Percentiles rank a stretch among this genome's conserved stretches.
These are phyloP conservation scores for Penicillium antarcticum DNA, from an alignment of 495 filamentous ascomycete species.

Conservation along the genomic window DNA sequence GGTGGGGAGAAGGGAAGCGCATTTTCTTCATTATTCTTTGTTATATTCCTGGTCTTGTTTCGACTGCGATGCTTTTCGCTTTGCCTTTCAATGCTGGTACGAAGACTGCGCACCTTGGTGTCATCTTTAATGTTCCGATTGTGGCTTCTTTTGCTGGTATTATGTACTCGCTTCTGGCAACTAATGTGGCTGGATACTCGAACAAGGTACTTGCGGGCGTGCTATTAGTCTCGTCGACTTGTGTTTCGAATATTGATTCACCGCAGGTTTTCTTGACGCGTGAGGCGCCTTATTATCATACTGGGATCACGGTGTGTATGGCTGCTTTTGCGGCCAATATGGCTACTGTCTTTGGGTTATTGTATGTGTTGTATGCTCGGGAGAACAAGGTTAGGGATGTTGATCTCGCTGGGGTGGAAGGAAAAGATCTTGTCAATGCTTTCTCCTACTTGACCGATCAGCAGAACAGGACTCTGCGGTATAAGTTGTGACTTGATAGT, in stretches of 20 bases:
- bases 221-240: neutral
- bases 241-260: slow-evolving; percentile 7
- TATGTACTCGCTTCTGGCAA: too few species aligned
- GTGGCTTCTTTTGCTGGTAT: too few species aligned
- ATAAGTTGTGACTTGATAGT: slow-evolving; percentile 8
- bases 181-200: slow-evolving; percentile 13
- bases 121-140: too few species aligned
- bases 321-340: slow-evolving; percentile 5
- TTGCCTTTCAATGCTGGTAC: too few species aligned
- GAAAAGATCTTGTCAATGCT: slow-evolving; percentile 10
- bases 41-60: neutral
- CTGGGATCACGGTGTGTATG: slow-evolving; percentile 1
- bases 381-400: slow-evolving; percentile 1
- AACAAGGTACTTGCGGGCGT: slow-evolving; percentile 1
- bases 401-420: slow-evolving; percentile 1
- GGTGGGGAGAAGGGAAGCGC: slow-evolving; percentile 46
- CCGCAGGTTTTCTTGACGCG: slow-evolving; percentile 5
- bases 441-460: slow-evolving; percentile 10
- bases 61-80: neutral
- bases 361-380: slow-evolving; percentile 4
- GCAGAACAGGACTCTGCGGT: slow-evolving; percentile 7
- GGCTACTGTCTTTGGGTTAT: slow-evolving; percentile 1
- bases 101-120: too few species aligned
- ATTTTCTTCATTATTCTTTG: slow-evolving; percentile 27
- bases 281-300: slow-evolving; percentile 6